A percentile compares a stretch with the other conserved stretches of the same genome.
Conservation (phyloP, 2,329 filamentous ascomycete genomes). For the Ophiocordyceps camponoti-floridani region DNA sequence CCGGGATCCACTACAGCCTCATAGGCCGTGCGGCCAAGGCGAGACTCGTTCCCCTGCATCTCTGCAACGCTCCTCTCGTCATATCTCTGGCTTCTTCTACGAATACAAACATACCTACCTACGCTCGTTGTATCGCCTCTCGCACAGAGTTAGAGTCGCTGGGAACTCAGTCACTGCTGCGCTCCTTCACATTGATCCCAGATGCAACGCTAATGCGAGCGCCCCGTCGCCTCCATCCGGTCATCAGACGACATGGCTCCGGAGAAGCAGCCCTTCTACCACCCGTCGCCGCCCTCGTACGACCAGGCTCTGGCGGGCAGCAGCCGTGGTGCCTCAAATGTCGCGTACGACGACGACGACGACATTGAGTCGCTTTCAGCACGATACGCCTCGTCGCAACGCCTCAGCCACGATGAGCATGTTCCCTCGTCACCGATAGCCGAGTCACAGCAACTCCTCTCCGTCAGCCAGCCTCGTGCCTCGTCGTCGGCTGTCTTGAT, state of each 20-base stretch:
- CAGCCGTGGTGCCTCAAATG: slow-evolving; percentile 12
- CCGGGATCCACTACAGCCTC: too few species aligned
- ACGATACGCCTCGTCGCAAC: too few species aligned
- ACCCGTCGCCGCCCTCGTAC: slow-evolving; percentile 24
- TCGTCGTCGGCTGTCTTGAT: slow-evolving; percentile 20
- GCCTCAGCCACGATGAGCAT: too few species aligned
- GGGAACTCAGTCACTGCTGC: not conserved
- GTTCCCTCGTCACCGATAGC: slow-evolving; percentile 11
- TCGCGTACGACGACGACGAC: slow-evolving; percentile 43
- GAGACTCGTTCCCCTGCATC: not conserved
- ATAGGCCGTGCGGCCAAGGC: not conserved
- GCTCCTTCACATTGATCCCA: not conserved
- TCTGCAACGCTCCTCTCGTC: not conserved
- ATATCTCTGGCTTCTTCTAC: not conserved
- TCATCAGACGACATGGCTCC: slow-evolving; percentile 12
- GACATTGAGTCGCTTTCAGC: slow-evolving; percentile 46
- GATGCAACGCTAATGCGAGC: not conserved
- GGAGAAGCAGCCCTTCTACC: slow-evolving; percentile 23
- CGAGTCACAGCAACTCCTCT: slow-evolving; percentile 61
- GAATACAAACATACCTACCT: not conserved
- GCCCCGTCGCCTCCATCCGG: not conserved
- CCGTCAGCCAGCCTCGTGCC: slow-evolving; percentile 16
- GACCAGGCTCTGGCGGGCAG: slow-evolving; percentile 20
- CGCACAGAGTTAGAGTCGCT: not conserved
- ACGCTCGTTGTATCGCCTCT: not conserved